phyloP scores from a whole-genome alignment of 352 stramenopile genomes.

The Phytopythium cucurbitacearum region DNA sequence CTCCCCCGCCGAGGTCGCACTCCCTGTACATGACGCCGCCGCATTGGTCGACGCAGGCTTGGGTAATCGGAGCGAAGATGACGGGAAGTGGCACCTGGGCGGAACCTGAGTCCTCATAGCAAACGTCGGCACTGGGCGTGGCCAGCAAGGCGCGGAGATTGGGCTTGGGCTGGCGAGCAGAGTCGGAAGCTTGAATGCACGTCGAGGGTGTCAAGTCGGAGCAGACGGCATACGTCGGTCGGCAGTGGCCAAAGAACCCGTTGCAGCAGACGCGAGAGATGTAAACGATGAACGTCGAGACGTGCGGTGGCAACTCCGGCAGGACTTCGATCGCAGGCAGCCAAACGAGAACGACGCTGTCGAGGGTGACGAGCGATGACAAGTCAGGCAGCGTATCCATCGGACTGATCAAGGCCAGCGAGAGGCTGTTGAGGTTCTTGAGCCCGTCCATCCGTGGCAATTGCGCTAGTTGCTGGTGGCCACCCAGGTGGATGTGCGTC shows the following conservation, averaged over 20 bases:
- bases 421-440: constrained; percentile 16
- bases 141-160: background rate
- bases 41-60: constrained; percentile 11
- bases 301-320: constrained; percentile 5
- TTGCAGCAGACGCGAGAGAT: constrained; percentile 15
- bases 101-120: background rate
- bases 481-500: constrained; percentile 17
- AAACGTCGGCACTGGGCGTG: background rate
- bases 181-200: background rate
- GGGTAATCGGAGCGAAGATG: constrained; percentile 1
- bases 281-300: background rate
- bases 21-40: constrained; percentile 14
- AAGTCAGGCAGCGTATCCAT: constrained; percentile 14
- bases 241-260: constrained; percentile 13
- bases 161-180: background rate
- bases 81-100: background rate
- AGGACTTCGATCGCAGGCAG: constrained; percentile 4
- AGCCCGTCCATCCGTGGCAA: constrained; percentile 15
- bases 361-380: constrained; percentile 2
- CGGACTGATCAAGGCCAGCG: constrained; percentile 4
- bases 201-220: background rate
- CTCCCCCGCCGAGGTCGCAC: constrained; percentile 4
- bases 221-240: constrained; percentile 2
- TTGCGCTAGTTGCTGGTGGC: constrained; percentile 6
- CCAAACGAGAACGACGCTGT: constrained; percentile 5